These are phyloP conservation scores for Metschnikowia drakensbergensis DNA, from an alignment of 805 yeast genomes.

Conservation along the genomic window DNA sequence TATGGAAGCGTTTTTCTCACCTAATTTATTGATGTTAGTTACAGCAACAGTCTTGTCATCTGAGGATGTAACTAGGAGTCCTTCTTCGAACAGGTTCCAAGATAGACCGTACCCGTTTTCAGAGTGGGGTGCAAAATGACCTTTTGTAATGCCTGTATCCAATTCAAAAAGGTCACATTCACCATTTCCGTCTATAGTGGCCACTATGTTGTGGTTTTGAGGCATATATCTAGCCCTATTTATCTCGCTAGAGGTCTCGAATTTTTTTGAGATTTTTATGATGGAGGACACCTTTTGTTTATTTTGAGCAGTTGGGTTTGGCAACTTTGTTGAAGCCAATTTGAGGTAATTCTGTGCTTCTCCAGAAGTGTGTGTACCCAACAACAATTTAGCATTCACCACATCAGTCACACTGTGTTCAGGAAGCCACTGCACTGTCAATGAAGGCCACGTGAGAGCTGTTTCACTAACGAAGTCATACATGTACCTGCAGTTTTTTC, in stretches of 20 bases:
- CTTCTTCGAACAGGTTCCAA: conserved; percentile 52
- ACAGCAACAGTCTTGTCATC: conserved; percentile 64
- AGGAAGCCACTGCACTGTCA: conserved; percentile 77
- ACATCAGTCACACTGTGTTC: conserved; percentile 22
- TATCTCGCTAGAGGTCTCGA: conserved; percentile 59
- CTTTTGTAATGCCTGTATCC: conserved; percentile 25
- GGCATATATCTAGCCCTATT: conserved; percentile 73
- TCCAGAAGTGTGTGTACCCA: conserved; percentile 75
- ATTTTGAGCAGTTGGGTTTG: conserved; percentile 21
- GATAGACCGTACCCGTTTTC: conserved; percentile 74
- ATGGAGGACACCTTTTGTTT: conserved; percentile 44
- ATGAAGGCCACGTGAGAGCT: conserved; percentile 76
- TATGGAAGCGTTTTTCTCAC: not conserved
- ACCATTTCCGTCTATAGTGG: conserved; percentile 69
- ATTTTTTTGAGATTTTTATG: conserved; percentile 58
- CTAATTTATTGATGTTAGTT: conserved; percentile 44
- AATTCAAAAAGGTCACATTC: conserved; percentile 52
- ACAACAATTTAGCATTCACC: conserved; percentile 48
- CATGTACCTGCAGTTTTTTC: conserved; percentile 76
- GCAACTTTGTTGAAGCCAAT: conserved; percentile 58
- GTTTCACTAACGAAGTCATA: conserved; percentile 80
- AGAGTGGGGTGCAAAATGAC: conserved; percentile 47
- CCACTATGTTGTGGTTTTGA: conserved; percentile 49
- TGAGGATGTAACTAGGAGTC: conserved; percentile 55
- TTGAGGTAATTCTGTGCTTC: conserved; percentile 64